Evolutionary conservation across 495 filamentous ascomycete species (phyloP), one percentile per base, ranked within the genome.

Genomic region (Bombardia bombarda): DNA sequence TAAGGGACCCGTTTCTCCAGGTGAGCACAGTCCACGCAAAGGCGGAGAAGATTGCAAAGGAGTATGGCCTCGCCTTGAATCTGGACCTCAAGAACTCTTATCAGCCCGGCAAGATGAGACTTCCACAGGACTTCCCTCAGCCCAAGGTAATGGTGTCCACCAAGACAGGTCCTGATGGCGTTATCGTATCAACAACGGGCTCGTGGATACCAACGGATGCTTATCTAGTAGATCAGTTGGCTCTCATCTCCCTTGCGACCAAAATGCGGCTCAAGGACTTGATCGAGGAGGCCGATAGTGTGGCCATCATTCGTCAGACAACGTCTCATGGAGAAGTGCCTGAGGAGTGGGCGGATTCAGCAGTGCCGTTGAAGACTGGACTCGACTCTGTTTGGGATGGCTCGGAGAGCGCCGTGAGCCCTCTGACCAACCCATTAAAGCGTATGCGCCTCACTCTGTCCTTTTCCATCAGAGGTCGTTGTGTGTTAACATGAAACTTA

Each of bases 151-250:
- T 39, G 0, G 61, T 66, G 7, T 49, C 47, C 13, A 62, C 68
- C 13, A 59, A 62, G 33, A 45, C 49, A 7, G 72, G 65, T 1
- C 70, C 74, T 0, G 74, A 82, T 50, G 77, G 74, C 9, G 67
- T 69, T 9, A 56, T 81, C 3, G 70, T 79, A 2, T 54, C 72
- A 13, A 76, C 80, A 3, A 72, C 69, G 2, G 80, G 80, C 1
- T 76, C 79, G 2, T 69, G 85, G n/a, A 73, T 89, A 17, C 78
- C 79, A 13, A 66, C 75, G 20, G 82, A 83, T 8, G 70, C 81
- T 2, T 74, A 70, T 25, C 60, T 92, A 24, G 79, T 80, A 12
- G 86, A 94, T 38, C 79, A 94, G 37, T 51, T 93, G 16, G 77
- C 82, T 20, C 68, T 42, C 19, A 16, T 42, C 12, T 42, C 40